A percentile compares a stretch with the other conserved stretches of the same genome.
phyloP scores from a whole-genome alignment of 225 moss, liverwort and hornwort species.

The Rhytidiadelphus loreus region DNA sequence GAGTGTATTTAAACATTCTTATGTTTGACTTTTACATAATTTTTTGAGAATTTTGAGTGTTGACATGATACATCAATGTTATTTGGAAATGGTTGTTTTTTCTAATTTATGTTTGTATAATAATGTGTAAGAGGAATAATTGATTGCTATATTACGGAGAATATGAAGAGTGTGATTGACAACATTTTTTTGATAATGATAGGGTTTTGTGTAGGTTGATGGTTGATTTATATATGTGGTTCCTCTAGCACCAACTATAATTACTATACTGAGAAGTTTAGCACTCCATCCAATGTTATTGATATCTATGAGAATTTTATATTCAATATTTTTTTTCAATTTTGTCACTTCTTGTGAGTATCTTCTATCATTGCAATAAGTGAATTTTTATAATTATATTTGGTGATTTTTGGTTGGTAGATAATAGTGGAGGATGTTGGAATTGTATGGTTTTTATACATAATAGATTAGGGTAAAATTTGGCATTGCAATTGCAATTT shows the following conservation, averaged over 20 bases:
- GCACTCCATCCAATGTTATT: neutral
- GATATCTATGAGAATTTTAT: neutral
- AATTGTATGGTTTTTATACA: neutral
- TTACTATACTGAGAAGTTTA: neutral
- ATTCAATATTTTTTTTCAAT: neutral
- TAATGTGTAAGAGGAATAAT: neutral
- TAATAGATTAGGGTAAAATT: neutral
- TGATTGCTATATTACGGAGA: neutral
- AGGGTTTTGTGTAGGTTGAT: neutral
- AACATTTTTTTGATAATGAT: neutral
- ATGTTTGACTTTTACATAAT: neutral
- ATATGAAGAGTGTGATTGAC: neutral
- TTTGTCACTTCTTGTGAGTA: too few species aligned
- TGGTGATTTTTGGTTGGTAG: neutral
- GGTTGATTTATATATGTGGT: neutral
- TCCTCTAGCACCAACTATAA: neutral
- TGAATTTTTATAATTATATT: neutral
- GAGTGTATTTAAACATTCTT: neutral
- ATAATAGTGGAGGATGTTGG: neutral
- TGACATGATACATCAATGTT: neutral
- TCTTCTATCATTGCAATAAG: neutral
- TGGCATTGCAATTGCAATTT: neutral
- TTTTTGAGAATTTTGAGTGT: accelerated
- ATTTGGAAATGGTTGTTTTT: neutral
- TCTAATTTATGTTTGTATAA: accelerated